Conservation (phyloP, 1,284 basidiomycete species). For the Microstroma glucosiphilum region DNA sequence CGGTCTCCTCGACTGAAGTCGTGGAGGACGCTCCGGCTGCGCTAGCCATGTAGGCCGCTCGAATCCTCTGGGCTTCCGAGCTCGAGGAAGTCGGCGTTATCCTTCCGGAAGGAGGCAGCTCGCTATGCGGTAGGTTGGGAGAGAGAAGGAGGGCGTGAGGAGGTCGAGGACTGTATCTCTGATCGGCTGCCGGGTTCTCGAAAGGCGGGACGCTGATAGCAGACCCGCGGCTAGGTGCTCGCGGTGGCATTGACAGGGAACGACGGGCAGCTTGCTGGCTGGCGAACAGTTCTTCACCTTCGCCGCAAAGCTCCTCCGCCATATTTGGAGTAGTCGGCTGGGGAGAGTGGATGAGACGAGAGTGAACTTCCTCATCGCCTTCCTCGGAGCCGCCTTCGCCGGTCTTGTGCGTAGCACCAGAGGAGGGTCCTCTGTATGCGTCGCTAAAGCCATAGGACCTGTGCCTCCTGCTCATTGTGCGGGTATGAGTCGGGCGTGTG, state of each 20-base stretch:
- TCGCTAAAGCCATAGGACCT: background rate
- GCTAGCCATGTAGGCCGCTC: background rate
- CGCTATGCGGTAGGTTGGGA: too few relatives aligned
- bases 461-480: background rate
- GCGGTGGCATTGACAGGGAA: background rate
- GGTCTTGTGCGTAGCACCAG: too few relatives aligned
- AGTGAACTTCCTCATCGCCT: background rate
- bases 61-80: slow-evolving; percentile 2
- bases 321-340: background rate
- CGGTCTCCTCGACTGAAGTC: background rate
- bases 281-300: background rate
- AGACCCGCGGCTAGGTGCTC: background rate
- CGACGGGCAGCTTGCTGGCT: background rate
- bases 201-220: background rate
- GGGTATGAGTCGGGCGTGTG: background rate
- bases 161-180: background rate
- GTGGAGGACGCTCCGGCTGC: background rate
- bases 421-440: background rate
- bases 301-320: background rate
- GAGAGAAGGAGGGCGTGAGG: too few relatives aligned
- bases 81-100: background rate
- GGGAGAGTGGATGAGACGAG: background rate
- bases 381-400: background rate
- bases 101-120: too few relatives aligned
- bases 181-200: background rate